A percentile compares a stretch with the other conserved stretches of the same genome.
Conservation (phyloP, 2,329 filamentous ascomycete species). For the Hymenoscyphus fructigenus region DNA sequence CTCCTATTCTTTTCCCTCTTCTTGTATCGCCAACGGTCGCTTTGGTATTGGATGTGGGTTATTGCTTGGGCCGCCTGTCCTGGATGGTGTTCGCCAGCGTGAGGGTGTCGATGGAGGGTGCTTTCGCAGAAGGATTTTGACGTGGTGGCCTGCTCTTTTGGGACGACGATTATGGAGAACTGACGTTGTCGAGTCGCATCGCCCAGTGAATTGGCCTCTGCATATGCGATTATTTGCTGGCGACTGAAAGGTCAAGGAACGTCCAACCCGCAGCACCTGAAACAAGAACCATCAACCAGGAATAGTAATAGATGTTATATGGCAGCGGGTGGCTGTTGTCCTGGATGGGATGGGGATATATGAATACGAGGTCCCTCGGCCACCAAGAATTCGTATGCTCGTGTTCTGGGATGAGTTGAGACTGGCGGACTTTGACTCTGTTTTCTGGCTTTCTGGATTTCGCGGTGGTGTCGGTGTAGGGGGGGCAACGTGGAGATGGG, state of each 20-base stretch:
- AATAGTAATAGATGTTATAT: constrained; percentile 22
- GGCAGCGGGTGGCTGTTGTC: constrained; percentile 15
- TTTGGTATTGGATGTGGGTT: constrained; percentile 9
- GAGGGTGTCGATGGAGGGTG: constrained; percentile 17
- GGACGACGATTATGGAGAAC: constrained; percentile 18
- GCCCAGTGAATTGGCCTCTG: constrained; percentile 29
- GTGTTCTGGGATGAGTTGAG: constrained; percentile 8
- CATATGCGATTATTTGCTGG: constrained; percentile 35
- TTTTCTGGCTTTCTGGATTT: neutral
- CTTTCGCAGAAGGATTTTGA: constrained; percentile 14
- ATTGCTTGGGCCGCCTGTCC: constrained; percentile 13
- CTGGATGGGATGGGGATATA: constrained; percentile 16
- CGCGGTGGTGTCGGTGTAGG: constrained; percentile 23
- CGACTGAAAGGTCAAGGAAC: constrained; percentile 33
- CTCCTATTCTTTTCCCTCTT: constrained; percentile 19
- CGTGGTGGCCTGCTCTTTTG: neutral
- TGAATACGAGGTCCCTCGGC: constrained; percentile 22
- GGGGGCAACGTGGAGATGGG: constrained; percentile 14
- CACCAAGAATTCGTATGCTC: constrained; percentile 6
- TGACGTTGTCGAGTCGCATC: constrained; percentile 33
- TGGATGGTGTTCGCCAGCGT: constrained; percentile 24
- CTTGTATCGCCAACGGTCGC: constrained; percentile 1
- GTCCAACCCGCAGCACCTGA: constrained; percentile 33
- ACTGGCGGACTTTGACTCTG: neutral
- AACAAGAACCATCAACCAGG: constrained; percentile 30